Conservation (phyloP, 305 asterid species). For the Striga hermonthica region DNA sequence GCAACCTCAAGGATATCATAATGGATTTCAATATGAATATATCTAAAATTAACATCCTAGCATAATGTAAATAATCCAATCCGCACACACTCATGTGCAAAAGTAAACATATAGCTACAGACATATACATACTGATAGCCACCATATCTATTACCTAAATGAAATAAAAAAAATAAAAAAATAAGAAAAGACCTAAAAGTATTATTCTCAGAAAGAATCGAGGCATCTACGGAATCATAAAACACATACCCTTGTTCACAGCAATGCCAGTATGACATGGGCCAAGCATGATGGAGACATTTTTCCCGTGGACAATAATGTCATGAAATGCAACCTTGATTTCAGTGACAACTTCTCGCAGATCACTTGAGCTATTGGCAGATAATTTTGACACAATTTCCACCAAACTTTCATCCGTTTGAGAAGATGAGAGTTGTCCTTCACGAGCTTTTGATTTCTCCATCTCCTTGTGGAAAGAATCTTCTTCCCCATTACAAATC, state of each 20-base stretch:
- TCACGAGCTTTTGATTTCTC: conserved; percentile 10
- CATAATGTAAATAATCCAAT: background rate
- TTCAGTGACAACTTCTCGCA: conserved; percentile 6
- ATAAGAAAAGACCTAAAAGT: background rate
- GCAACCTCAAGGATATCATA: background rate
- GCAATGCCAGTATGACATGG: conserved; percentile 2
- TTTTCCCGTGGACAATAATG: conserved; percentile 20
- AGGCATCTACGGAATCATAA: background rate
- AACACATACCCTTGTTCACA: background rate
- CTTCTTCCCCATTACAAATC: conserved; percentile 3
- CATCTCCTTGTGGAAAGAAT: conserved; percentile 16
- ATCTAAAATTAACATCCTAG: background rate
- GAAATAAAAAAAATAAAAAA: background rate
- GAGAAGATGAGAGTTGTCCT: conserved; percentile 5
- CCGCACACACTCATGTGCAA: background rate
- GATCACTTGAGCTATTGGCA: background rate
- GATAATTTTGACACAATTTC: conserved; percentile 2
- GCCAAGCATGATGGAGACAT: conserved; percentile 3
- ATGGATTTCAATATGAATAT: background rate
- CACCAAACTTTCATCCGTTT: conserved; percentile 1
- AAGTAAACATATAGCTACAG: background rate
- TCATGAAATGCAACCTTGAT: conserved; percentile 2
- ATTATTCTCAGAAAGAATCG: background rate
- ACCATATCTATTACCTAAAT: background rate
- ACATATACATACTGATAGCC: background rate